Base-by-base conservation (phyloP, 1,139 yeast genomes). In the Kodamaea alishanica region DNA sequence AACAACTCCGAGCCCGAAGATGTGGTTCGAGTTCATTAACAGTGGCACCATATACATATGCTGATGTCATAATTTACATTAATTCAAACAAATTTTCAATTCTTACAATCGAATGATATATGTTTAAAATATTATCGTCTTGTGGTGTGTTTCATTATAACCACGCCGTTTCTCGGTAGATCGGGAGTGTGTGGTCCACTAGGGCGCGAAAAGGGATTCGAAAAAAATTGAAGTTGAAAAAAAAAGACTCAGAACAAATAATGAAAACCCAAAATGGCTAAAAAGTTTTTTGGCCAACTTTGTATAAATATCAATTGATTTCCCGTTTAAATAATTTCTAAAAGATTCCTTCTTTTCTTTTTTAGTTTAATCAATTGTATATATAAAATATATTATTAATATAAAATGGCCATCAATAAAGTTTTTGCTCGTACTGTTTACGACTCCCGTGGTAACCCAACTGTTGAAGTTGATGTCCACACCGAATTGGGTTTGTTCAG, bases 371-470 rank as follows among this genome's bases (percentile, higher is more conserved):
- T 32, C 26, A 22, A 26, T 24, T 30, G 27, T 28, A 7, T 10
- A 24, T 15, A 15, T 15, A 15, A 3, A 15, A 15, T 15, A 15
- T 15, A 15, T 15, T 15, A 15, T 15, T 15, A 15, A 29, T 33
- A 33, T 12, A 41, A 20, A 42, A 67, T 66, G 72, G 63, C 72
- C 46, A 53, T 63, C 44, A 47, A 65, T 41, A 87, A 88, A 73
- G 73, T 87, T 58, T 80, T 75, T 71, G 86, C 96, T 58, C 86
- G 96, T 75, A 81, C 81, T 75, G 94, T 89, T 70, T 89, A 89
- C 82, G 97, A 89, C 75, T 88, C 96, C 56, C 86, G 97, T 75
- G 96, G 96, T 73, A 89, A 89, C 79, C 97, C 97, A 71, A 89
- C 96, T 52, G 96, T 89, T 56, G 96, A 89, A 78, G 96, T 88